These are phyloP conservation scores for Friedmanniomyces endolithicus DNA, from an alignment of 495 filamentous ascomycete genomes.

Conservation along the genomic window DNA sequence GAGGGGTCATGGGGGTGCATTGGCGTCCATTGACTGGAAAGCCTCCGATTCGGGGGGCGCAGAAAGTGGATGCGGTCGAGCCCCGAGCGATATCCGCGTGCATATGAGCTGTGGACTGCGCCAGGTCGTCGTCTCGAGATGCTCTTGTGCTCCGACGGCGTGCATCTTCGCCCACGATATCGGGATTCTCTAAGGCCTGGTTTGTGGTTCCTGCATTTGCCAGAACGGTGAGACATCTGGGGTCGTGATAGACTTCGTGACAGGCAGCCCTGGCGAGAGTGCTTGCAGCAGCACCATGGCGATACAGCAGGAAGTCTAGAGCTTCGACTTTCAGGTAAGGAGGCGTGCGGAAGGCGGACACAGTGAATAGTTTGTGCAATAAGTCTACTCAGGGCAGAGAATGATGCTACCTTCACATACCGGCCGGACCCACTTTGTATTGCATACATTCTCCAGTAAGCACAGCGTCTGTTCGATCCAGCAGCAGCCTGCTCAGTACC, in stretches of 20 bases:
- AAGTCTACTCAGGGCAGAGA: too few species aligned
- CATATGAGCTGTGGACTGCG: neutral
- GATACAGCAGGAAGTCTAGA: too few species aligned
- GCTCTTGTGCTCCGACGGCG: neutral
- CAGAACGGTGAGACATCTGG: neutral
- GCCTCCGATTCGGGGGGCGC: slow-evolving; percentile 4
- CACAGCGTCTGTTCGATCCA: too few species aligned
- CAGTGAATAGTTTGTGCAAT: too few species aligned
- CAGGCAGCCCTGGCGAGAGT: slow-evolving; percentile 1
- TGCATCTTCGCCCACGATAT: neutral
- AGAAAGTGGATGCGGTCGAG: neutral
- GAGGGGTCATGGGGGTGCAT: neutral
- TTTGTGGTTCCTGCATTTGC: slow-evolving; percentile 1
- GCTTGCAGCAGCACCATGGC: neutral
- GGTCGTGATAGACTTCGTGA: slow-evolving; percentile 7
- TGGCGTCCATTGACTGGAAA: slow-evolving; percentile 3
- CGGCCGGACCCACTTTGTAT: neutral
- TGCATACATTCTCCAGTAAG: neutral
- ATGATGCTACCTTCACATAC: too few species aligned
- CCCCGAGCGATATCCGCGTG: neutral
- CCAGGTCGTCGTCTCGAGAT: neutral
- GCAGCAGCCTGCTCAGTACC: too few species aligned
- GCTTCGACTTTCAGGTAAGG: too few species aligned
- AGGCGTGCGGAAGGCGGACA: too few species aligned
- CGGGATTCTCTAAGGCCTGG: neutral